Evolutionary conservation across 257 asterid genomes (phyloP).

Genomic region (Rhazya stricta): DNA sequence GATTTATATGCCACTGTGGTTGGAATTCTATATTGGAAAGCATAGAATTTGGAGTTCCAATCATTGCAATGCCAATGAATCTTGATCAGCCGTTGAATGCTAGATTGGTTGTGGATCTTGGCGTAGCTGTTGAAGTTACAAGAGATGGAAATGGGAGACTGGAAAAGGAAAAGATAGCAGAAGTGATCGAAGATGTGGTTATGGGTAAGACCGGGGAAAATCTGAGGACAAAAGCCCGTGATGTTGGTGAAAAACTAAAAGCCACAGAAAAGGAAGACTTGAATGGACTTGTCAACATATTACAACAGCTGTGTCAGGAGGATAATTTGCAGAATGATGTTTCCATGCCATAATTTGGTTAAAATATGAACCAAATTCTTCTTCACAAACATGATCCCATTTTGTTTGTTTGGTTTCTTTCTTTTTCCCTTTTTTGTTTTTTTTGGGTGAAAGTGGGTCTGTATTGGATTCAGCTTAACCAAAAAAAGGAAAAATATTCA

Average conservation of each 20-base stretch:
- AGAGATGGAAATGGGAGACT: slow-evolving; percentile 16
- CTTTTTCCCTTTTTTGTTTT: too few species aligned
- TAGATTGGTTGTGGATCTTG: slow-evolving; percentile 28
- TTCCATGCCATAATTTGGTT: background rate
- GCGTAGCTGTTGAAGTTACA: slow-evolving; percentile 24
- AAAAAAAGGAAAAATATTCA: too few species aligned
- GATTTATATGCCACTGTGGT: slow-evolving; percentile 34
- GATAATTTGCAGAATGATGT: background rate
- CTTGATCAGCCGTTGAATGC: slow-evolving; percentile 37
- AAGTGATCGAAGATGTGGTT: slow-evolving; percentile 23
- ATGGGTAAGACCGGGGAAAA: slow-evolving; percentile 18
- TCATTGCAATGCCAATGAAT: slow-evolving; percentile 34
- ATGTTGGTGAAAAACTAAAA: slow-evolving; percentile 12
- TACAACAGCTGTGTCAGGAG: slow-evolving; percentile 6
- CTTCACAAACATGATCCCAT: background rate
- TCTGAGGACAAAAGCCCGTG: slow-evolving; percentile 4
- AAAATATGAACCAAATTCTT: background rate
- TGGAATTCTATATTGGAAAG: slow-evolving; percentile 36
- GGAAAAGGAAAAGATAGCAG: slow-evolving; percentile 17
- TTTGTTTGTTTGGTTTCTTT: too few species aligned
- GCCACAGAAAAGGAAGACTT: slow-evolving; percentile 15
- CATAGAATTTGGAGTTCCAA: slow-evolving; percentile 28
- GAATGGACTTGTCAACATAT: slow-evolving; percentile 13
- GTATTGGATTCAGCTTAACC: too few species aligned
- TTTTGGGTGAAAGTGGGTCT: too few species aligned